Evolutionary conservation across 306 rosid genomes (phyloP).

Genomic region (Hippophae tibetana): DNA sequence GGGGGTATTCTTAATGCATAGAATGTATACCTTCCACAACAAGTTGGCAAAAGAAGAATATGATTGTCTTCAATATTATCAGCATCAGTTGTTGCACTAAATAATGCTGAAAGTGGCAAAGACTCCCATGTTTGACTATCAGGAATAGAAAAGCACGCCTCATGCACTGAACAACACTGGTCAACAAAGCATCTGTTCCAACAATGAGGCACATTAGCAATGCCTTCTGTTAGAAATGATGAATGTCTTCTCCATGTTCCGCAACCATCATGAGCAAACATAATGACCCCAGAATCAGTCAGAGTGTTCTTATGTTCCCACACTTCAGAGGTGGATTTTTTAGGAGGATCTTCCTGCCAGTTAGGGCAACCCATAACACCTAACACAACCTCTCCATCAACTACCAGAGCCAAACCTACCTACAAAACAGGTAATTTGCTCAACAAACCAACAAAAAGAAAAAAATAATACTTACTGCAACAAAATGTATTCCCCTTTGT

Average conservation of each 20-base stretch:
- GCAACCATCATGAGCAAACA: constrained; percentile 71
- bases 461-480: neutral
- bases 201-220: constrained; percentile 20
- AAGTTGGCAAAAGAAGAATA: constrained; percentile 50
- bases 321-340: constrained; percentile 25
- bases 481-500: no score
- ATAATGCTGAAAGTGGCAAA: constrained; percentile 50
- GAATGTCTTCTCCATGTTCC: constrained; percentile 69
- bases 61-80: constrained; percentile 32
- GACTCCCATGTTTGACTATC: constrained; percentile 81
- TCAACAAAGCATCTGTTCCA: constrained; percentile 75
- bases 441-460: constrained; percentile 4
- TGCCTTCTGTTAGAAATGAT: constrained; percentile 21
- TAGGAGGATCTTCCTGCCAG: constrained; percentile 47
- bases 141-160: constrained; percentile 55
- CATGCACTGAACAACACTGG: constrained; percentile 29
- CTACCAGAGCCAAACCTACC: constrained; percentile 93
- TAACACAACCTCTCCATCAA: constrained; percentile 63
- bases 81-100: constrained; percentile 35
- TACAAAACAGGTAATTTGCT: constrained; percentile 29
- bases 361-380: constrained; percentile 94
- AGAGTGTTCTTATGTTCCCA: constrained; percentile 22
- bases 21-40: constrained; percentile 72
- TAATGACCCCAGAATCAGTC: constrained; percentile 47
- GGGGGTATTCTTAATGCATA: neutral